Percentiles rank a stretch among this genome's conserved stretches.
Conservation (phyloP, 78 protist species). For the Guillardia theta region DNA sequence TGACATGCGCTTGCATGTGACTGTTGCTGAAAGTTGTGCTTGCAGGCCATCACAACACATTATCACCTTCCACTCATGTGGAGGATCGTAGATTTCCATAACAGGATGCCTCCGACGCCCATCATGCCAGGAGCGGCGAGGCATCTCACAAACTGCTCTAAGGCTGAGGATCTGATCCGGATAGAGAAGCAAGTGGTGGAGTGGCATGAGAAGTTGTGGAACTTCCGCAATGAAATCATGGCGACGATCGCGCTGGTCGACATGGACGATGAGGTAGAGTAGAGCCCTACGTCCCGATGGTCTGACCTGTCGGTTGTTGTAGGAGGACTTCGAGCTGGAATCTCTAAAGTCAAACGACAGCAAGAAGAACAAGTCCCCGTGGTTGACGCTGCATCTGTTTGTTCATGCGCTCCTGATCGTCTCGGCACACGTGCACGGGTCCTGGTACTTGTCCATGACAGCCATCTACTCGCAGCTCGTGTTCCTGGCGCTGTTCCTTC, state of each 20-base stretch:
- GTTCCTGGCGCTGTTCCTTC: neutral
- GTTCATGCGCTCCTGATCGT: neutral
- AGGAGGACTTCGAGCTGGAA: neutral
- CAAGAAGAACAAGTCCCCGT: neutral
- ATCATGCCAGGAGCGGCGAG: too few relatives aligned
- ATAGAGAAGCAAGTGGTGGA: neutral
- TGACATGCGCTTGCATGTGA: too few relatives aligned
- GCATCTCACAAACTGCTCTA: too few relatives aligned
- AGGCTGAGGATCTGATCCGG: neutral
- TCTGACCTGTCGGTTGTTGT: neutral
- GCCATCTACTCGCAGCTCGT: neutral
- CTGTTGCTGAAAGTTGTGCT: too few relatives aligned
- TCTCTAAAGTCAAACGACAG: neutral
- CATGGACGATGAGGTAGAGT: conserved; percentile 31
- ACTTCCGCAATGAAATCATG: neutral
- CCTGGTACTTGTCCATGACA: neutral
- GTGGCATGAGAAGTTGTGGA: neutral
- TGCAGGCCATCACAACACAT: too few relatives aligned
- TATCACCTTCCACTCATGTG: too few relatives aligned
- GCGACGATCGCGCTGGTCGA: neutral
- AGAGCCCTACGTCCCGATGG: neutral
- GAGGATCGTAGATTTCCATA: too few relatives aligned
- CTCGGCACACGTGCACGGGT: neutral
- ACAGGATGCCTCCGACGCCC: too few relatives aligned
- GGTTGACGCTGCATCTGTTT: neutral